These are phyloP conservation scores for Brassica juncea DNA, from an alignment of 345 rosid species.

Conservation along the genomic window DNA sequence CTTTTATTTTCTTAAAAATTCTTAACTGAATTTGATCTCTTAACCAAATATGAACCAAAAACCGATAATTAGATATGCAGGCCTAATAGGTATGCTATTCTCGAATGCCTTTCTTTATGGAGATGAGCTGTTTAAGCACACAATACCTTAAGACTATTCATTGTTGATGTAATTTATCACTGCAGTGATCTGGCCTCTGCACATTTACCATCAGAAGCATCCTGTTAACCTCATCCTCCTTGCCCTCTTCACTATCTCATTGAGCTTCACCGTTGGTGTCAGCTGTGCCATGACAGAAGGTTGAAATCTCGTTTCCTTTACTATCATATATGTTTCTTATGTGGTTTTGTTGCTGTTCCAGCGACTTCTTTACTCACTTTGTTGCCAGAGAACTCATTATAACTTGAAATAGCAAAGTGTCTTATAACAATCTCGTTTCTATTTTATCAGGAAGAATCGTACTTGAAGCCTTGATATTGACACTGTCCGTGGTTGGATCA, in stretches of 20 bases:
- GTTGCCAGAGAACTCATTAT: background rate
- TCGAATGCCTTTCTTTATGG: too few relatives aligned
- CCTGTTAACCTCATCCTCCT: slow-evolving; percentile 83
- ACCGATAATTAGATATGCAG: too few relatives aligned
- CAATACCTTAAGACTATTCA: background rate
- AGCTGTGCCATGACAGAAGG: slow-evolving; percentile 92
- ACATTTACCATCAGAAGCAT: slow-evolving; percentile 90
- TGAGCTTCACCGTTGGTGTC: slow-evolving; percentile 83
- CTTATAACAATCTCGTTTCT: background rate
- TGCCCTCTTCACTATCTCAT: slow-evolving; percentile 78
- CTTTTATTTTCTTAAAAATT: too few relatives aligned
- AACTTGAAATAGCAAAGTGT: background rate
- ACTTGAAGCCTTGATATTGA: slow-evolving; percentile 86
- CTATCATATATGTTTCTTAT: background rate
- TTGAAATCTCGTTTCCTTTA: slow-evolving; percentile 33
- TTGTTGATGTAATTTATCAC: background rate
- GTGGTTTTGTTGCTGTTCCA: background rate
- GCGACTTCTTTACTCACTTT: background rate
- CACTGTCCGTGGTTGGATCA: slow-evolving; percentile 76
- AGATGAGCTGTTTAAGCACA: too few relatives aligned
- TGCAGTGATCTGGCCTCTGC: slow-evolving; percentile 95
- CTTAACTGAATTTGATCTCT: too few relatives aligned
- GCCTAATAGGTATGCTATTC: too few relatives aligned
- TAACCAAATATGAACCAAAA: too few relatives aligned
- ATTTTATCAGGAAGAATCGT: slow-evolving; percentile 78